Base-by-base conservation (phyloP, 306 rosid genomes). In the Prunus salicina region DNA sequence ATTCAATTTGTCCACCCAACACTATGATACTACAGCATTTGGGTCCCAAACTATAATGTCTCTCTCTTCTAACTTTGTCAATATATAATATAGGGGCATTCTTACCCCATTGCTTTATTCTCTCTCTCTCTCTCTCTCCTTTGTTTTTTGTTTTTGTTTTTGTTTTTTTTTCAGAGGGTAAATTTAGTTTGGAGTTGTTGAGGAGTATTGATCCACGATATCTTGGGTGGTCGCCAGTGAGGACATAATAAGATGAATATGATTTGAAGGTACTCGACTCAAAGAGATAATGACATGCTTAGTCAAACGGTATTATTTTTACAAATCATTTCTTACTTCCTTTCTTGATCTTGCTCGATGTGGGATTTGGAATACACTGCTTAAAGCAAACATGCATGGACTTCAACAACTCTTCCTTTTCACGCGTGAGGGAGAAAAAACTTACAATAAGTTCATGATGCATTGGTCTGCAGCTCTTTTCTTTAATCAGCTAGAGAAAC, bases 11-110 rank as follows among this genome's bases (percentile, higher is more conserved):
- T 86, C 80, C 82, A 80, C 65, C 65, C 75, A 76, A 51, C 55
- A 63, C 78, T 67, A 32, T n/a, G 68, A 41, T 77, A 55, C 66
- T 72, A 5, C 56, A 69, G 49, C 83, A 77, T 64, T 81, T 8
- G 78, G 88, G 89, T 72, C 91, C 93, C 84, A 74, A 25, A 81
- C 73, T 69, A 72, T 58, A 64, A 41, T 75, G 71, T 69, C 70
- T 64, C 61, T 51, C 56, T 51, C 51, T 69, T 71, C 51, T 15
- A 58, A 50, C 60, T 72, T 81, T 32, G 55, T 72, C 63, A 69
- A 58, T 82, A 60, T 28, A 41, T n/a, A n/a, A n/a, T n/a, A n/a
- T 19, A 67, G 12, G 71, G 53, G 55, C 30, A 5, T 43, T 65
- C 50, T 32, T 32, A 16, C 24, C 46, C 69, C 3, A 16, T 13